Base-by-base conservation (phyloP, 768 basidiomycete genomes). In the Lactarius sp. region DNA sequence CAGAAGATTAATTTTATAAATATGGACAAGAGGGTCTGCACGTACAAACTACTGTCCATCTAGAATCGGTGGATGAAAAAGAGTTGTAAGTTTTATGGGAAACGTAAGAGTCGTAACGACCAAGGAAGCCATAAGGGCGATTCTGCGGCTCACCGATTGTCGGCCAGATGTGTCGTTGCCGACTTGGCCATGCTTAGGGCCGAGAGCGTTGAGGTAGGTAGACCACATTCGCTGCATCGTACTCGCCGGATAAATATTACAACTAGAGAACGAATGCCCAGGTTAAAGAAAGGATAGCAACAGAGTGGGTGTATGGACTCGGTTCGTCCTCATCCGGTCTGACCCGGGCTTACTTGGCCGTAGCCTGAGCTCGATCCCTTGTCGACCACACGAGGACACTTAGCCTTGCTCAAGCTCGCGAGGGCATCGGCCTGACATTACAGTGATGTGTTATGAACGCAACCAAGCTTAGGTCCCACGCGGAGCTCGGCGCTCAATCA, bases 201-300 rank as follows among this genome's bases (percentile, higher is more conserved):
- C 69, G 46, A 61, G 60, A 37, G 68, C 60, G 69, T 78, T 77
- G 18, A 83, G 77, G 69, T 83, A 84, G 10, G 77, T 78, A 34
- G 80, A 82, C 81, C 83, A 83, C 57, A 81, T 74, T 33, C 80
- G 77, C 67, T 83, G 78, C 80, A 83, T 83, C 69, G 67, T 53
- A 56, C 8, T 36, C 12, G 42, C 20, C 20, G 27, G 51, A 49
- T 60, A 39, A 55, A 49, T 52, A 71, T 65, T 68, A 27, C 47
- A 37, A n/a, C 8, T 22, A 12, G 54, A 18, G 44, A 46, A 50
- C 6, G 49, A 33, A n/a, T 7, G 18, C 31, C 16, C 33, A 57
- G 46, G 33, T 33, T 10, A 16, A 44, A 18, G 46, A 56, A 2
- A 10, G 13, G 34, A 52, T 39, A 51, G n/a, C 8, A 14, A 52